phyloP scores from a whole-genome alignment of 1,284 basidiomycete genomes.

The Ustilago esculenta region DNA sequence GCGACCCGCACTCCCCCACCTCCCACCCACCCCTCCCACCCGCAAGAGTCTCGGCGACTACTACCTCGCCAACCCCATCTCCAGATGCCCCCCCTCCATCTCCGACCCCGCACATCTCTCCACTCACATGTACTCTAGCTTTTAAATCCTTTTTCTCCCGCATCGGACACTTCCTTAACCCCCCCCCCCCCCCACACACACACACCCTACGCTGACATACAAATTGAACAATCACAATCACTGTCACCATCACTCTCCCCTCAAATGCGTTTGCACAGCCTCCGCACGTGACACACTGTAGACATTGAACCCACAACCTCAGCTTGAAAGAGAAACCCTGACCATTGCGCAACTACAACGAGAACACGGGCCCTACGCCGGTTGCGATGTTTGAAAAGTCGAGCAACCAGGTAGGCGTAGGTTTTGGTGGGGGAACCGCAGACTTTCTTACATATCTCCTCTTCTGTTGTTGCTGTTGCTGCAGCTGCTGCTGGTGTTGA shows the following conservation, averaged over 20 bases:
- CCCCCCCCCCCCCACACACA: too few species aligned
- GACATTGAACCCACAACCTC: too few species aligned
- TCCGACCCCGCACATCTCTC: too few species aligned
- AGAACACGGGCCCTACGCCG: slow-evolving; percentile 11
- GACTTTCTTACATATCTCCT: slow-evolving; percentile 29
- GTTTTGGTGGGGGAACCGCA: slow-evolving; percentile 13
- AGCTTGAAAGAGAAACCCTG: slow-evolving; percentile 3
- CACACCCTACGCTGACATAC: too few species aligned
- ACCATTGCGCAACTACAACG: background rate
- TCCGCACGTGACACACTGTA: too few species aligned
- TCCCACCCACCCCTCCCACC: background rate
- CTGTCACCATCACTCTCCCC: too few species aligned
- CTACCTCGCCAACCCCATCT: slow-evolving; percentile 33
- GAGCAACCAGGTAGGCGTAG: slow-evolving; percentile 34
- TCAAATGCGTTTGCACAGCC: too few species aligned
- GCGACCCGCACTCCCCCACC: slow-evolving; percentile 5
- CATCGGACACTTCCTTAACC: too few species aligned
- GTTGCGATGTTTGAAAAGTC: slow-evolving; percentile 21
- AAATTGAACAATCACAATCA: too few species aligned
- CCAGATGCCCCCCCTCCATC: too few species aligned
- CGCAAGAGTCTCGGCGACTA: slow-evolving; percentile 31
- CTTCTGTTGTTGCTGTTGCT: background rate
- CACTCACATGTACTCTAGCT: too few species aligned
- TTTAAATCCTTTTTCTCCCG: too few species aligned
- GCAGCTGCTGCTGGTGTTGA: background rate